phyloP scores from a whole-genome alignment of 495 filamentous ascomycete species.

The Hyaloscypha bicolor region DNA sequence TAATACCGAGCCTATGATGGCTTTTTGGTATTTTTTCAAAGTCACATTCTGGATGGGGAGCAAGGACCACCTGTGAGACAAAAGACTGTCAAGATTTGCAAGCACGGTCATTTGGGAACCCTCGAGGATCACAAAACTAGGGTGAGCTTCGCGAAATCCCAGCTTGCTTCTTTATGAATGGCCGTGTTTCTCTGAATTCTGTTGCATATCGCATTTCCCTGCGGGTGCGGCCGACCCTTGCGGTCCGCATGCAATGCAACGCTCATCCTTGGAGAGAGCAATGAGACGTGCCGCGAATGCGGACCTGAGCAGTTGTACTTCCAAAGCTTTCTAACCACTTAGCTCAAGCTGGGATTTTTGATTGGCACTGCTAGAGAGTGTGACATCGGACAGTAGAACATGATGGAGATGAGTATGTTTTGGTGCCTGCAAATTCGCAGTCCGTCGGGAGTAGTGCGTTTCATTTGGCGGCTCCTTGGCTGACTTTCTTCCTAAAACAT shows the following conservation, averaged over 20 bases:
- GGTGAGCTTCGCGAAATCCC: not conserved
- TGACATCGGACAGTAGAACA: no score
- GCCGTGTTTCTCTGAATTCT: not conserved
- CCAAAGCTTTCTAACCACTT: no score
- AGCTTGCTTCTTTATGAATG: not conserved
- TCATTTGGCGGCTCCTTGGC: no score
- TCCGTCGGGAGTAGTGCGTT: no score
- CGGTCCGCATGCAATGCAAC: not conserved
- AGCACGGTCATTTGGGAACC: not conserved
- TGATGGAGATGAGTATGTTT: no score
- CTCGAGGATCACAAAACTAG: not conserved
- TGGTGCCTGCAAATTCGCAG: no score
- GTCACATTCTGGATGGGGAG: not conserved
- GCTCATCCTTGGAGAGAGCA: not conserved
- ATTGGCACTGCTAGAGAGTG: no score
- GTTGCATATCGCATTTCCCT: not conserved
- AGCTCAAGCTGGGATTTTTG: no score
- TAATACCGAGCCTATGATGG: not conserved
- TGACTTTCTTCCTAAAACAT: no score
- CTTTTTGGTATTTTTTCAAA: not conserved
- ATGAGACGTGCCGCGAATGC: not conserved
- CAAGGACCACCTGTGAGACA: not conserved
- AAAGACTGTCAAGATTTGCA: not conserved
- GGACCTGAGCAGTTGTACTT: not conserved
- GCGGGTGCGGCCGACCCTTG: constrained; percentile 1